A percentile compares a stretch with the other conserved stretches of the same genome.
Conservation (phyloP, 1,284 basidiomycete genomes). For the Serendipita sp. region DNA sequence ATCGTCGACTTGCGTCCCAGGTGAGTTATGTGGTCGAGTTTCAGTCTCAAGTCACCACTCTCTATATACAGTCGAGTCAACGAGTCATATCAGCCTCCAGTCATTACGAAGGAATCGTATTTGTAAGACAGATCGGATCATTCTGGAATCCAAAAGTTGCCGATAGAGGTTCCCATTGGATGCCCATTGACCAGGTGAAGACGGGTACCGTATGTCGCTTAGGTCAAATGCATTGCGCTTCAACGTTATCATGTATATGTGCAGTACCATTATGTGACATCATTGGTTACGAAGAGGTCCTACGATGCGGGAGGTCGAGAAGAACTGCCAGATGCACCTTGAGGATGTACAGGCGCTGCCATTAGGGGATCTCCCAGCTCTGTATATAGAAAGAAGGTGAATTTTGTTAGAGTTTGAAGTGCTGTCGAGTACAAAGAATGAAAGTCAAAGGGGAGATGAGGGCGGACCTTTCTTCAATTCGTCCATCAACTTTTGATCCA, state of each 20-base stretch:
- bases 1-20: not conserved
- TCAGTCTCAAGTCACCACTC: not conserved
- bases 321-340: not conserved
- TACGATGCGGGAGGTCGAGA: not conserved
- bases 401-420: not conserved
- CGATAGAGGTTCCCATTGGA: not conserved
- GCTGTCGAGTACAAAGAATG: no score
- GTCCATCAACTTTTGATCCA: conserved; percentile 2
- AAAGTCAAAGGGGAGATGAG: not conserved
- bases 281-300: no score
- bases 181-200: not conserved
- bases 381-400: not conserved
- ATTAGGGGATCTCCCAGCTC: conserved; percentile 1
- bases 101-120: not conserved
- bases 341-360: not conserved
- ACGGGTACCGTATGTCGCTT: no score
- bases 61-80: not conserved
- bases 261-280: no score
- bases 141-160: not conserved
- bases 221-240: no score
- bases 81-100: not conserved
- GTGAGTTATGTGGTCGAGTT: not conserved
- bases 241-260: no score
- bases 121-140: not conserved
- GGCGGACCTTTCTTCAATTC: conserved; percentile 18